These are phyloP conservation scores for Bruguiera hainesii DNA, from an alignment of 441 rosid genomes.

Conservation along the genomic window DNA sequence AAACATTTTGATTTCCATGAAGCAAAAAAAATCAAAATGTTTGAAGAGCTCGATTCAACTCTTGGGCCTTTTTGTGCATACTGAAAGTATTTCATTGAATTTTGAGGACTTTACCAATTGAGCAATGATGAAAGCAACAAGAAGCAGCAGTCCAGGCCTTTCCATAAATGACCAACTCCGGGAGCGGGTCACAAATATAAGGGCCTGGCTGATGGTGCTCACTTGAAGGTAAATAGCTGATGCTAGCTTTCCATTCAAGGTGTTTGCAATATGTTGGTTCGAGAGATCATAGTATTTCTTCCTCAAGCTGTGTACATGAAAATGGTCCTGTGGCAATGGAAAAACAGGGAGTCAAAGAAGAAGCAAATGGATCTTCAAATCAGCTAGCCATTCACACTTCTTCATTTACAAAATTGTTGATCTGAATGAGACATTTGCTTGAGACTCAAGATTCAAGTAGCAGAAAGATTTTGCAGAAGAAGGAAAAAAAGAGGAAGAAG, in stretches of 20 bases:
- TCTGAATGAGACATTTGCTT: no score
- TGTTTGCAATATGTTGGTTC: slow-evolving; percentile 2
- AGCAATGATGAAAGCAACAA: slow-evolving; percentile 56
- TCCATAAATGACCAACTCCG: slow-evolving; percentile 85
- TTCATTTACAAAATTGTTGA: background rate
- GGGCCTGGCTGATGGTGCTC: slow-evolving; percentile 91
- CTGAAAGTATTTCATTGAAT: no score
- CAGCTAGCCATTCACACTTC: slow-evolving; percentile 15
- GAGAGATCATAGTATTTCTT: slow-evolving; percentile 19
- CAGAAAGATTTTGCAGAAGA: no score
- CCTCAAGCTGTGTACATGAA: slow-evolving; percentile 40
- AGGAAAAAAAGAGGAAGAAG: no score
- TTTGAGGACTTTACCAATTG: slow-evolving; percentile 47
- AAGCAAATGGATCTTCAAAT: background rate
- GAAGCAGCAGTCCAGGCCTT: slow-evolving; percentile 62
- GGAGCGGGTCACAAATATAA: slow-evolving; percentile 82
- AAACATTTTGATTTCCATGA: no score
- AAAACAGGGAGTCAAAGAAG: background rate
- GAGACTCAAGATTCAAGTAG: no score
- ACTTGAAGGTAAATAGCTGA: slow-evolving; percentile 89
- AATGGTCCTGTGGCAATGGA: slow-evolving; percentile 40
- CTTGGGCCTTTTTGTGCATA: no score
- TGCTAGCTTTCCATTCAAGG: slow-evolving; percentile 50
- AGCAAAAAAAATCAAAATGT: no score
- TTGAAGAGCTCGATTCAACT: no score